phyloP scores from a whole-genome alignment of 2,329 filamentous ascomycete genomes.

The Aureobasidium sp. region DNA sequence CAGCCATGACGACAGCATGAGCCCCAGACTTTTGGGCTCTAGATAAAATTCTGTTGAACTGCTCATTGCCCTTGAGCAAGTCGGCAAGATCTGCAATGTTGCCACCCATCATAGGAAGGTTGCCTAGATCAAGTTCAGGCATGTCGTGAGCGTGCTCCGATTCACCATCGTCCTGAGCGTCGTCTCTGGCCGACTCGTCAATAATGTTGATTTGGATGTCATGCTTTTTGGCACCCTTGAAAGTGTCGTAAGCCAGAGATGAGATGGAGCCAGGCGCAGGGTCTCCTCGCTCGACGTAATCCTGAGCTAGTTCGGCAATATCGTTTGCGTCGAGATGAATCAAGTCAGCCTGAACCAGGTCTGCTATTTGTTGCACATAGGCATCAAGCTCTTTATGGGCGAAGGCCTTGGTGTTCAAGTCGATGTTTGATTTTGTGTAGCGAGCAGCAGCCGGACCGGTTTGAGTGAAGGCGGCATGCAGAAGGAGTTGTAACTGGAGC shows the following conservation, averaged over 20 bases:
- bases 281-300: conserved; percentile 54
- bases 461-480: conserved; percentile 12
- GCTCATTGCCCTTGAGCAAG: not conserved
- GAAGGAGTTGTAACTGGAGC: conserved; percentile 30
- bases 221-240: conserved; percentile 24
- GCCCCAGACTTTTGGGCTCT: not conserved
- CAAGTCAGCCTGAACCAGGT: conserved; percentile 54
- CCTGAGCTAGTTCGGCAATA: conserved; percentile 58
- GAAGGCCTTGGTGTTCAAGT: conserved; percentile 49
- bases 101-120: not conserved
- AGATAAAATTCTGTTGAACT: not conserved
- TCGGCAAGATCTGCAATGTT: not conserved
- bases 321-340: conserved; percentile 60
- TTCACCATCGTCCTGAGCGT: not conserved
- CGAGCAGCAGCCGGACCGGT: conserved; percentile 4
- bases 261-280: conserved; percentile 39
- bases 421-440: conserved; percentile 46
- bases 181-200: not conserved
- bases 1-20: not conserved
- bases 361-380: conserved; percentile 56
- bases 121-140: not conserved
- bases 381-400: conserved; percentile 46
- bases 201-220: not conserved
- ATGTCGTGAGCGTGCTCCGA: not conserved
- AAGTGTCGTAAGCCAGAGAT: conserved; percentile 45